Evolutionary conservation across 345 rosid species (phyloP).

Genomic region (Limnanthes douglasii): DNA sequence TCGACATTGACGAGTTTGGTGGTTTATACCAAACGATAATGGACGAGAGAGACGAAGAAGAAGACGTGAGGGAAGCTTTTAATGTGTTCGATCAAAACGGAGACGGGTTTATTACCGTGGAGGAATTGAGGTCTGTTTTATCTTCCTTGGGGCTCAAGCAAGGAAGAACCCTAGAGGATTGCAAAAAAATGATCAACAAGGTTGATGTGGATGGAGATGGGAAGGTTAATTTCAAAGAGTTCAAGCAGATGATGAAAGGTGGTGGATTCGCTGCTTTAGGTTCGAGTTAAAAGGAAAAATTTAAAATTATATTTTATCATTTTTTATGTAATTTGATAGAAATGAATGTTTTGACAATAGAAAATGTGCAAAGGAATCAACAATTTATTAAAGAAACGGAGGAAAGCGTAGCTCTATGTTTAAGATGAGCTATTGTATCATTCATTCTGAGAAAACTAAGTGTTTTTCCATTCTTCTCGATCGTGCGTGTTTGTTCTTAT

Average conservation of each 20-base stretch:
- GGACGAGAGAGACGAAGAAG: conserved; percentile 77
- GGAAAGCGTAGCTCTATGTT: too few relatives aligned
- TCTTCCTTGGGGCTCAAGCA: conserved; percentile 74
- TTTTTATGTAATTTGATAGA: too few relatives aligned
- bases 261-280: conserved; percentile 78
- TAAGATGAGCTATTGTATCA: too few relatives aligned
- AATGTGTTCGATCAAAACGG: conserved; percentile 84
- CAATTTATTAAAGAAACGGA: too few relatives aligned
- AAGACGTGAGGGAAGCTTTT: conserved; percentile 81
- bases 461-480: too few relatives aligned
- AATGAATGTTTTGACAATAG: too few relatives aligned
- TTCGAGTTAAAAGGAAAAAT: conserved; percentile 14
- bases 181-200: conserved; percentile 70
- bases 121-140: conserved; percentile 74
- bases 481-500: too few relatives aligned
- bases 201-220: conserved; percentile 97
- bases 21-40: conserved; percentile 63
- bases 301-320: too few relatives aligned
- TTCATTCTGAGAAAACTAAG: too few relatives aligned
- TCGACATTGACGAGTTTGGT: conserved; percentile 84
- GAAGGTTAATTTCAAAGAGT: conserved; percentile 70
- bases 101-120: conserved; percentile 84
- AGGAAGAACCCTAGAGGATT: conserved; percentile 71
- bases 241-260: conserved; percentile 94
- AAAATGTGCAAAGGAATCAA: too few relatives aligned